Conservation (phyloP, 345 rosid genomes). For the Eucalyptus leucophloia region DNA sequence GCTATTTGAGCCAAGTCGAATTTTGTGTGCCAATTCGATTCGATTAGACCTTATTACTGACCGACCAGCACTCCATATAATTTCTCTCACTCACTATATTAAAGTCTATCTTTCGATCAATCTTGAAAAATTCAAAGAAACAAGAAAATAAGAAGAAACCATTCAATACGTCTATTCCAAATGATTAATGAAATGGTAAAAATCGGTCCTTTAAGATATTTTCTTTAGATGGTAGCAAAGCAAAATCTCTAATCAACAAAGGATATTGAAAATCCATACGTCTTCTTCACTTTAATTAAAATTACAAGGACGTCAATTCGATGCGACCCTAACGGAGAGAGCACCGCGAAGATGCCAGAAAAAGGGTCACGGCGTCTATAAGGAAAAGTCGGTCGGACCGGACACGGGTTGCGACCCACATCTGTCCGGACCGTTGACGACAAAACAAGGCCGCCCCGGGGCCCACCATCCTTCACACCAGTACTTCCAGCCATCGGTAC, state of each 20-base stretch:
- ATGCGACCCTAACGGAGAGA: background rate
- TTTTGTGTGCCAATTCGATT: background rate
- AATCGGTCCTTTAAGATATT: background rate
- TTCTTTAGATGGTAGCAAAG: fast-evolving
- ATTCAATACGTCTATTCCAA: background rate
- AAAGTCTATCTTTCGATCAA: background rate
- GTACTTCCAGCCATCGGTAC: background rate
- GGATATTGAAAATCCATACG: background rate
- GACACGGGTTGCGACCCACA: background rate
- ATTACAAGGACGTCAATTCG: background rate
- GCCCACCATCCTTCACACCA: background rate
- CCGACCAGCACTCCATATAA: background rate
- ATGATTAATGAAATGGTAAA: background rate
- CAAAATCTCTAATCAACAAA: background rate
- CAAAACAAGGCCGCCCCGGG: background rate
- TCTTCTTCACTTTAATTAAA: background rate
- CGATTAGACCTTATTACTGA: background rate
- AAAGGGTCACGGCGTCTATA: background rate
- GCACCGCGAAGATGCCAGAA: background rate
- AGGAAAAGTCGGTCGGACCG: background rate
- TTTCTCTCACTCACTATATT: background rate
- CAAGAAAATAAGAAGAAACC: background rate
- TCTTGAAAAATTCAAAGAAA: background rate
- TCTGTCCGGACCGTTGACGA: background rate
- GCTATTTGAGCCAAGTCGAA: background rate